phyloP scores from a whole-genome alignment of 495 filamentous ascomycete genomes.

The Penicillium soppii region DNA sequence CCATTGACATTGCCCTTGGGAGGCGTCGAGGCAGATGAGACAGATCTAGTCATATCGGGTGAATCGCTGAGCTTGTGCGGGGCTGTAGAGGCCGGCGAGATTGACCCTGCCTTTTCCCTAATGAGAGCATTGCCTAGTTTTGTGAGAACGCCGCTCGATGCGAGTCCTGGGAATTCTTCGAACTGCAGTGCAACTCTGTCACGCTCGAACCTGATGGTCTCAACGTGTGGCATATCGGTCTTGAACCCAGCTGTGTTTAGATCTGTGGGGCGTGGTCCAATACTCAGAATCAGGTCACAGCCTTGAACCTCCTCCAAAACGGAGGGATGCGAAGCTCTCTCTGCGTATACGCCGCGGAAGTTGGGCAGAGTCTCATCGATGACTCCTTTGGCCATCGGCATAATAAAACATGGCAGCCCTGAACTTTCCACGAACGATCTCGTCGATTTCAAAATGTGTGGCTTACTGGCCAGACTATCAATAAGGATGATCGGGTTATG shows the following conservation, averaged over 20 bases:
- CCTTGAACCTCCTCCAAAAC: conserved; percentile 6
- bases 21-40: not conserved
- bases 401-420: conserved; percentile 3
- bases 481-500: conserved; percentile 9
- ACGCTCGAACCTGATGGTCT: conserved; percentile 6
- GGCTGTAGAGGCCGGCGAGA: not conserved
- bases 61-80: not conserved
- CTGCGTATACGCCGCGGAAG: conserved; percentile 6
- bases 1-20: not conserved
- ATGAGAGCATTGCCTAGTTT: not conserved
- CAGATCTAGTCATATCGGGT: not conserved
- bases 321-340: not conserved
- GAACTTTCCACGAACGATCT: conserved; percentile 7
- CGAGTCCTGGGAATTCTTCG: not conserved
- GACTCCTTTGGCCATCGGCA: conserved; percentile 13
- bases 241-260: conserved; percentile 9
- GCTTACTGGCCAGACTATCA: conserved; percentile 7
- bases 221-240: conserved; percentile 5
- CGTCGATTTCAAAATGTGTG: not conserved
- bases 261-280: conserved; percentile 11
- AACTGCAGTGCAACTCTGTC: not conserved
- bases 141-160: conserved; percentile 2
- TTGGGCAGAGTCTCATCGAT: conserved; percentile 8
- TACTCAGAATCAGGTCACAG: conserved; percentile 11
- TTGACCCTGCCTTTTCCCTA: not conserved